A percentile compares a stretch with the other conserved stretches of the same genome.
These are phyloP conservation scores for Ceratocystis smalleyi DNA, from an alignment of 2,329 filamentous ascomycete species.

Conservation along the genomic window DNA sequence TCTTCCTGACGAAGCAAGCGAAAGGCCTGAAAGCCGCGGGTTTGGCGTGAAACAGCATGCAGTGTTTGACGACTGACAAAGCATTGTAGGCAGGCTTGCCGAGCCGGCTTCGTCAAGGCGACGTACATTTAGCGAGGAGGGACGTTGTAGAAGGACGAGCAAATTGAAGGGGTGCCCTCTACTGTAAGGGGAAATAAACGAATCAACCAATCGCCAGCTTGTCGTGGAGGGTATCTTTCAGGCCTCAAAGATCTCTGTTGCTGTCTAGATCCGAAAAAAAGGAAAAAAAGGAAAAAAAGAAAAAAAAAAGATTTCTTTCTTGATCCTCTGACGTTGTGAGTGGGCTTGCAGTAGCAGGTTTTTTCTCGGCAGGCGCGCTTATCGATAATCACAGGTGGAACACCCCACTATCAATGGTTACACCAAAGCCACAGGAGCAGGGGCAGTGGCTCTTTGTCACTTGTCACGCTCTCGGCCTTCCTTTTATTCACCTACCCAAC, in stretches of 20 bases:
- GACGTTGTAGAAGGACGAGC: not conserved
- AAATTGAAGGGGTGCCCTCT: no score
- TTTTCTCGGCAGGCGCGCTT: conserved; percentile 9
- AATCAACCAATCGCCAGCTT: no score
- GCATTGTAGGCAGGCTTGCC: conserved; percentile 4
- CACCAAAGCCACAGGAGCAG: not conserved
- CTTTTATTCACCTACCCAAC: not conserved
- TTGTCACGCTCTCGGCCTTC: not conserved
- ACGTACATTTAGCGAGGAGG: conserved; percentile 12
- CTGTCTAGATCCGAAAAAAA: not conserved
- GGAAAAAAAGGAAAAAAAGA: not conserved
- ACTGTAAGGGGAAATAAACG: no score
- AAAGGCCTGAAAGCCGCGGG: not conserved
- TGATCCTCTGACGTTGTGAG: conserved; percentile 6
- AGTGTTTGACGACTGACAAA: not conserved
- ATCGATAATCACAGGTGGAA: conserved; percentile 20
- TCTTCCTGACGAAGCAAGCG: not conserved
- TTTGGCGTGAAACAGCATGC: not conserved
- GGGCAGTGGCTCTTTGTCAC: not conserved
- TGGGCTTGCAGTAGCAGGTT: conserved; percentile 5
- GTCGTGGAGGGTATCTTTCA: not conserved
- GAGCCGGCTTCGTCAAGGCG: conserved; percentile 4
- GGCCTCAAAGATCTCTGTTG: not conserved
- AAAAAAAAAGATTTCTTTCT: not conserved
- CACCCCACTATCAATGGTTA: not conserved